phyloP scores from a whole-genome alignment of 495 filamentous ascomycete species.

The Tuber microsphaerosporum region DNA sequence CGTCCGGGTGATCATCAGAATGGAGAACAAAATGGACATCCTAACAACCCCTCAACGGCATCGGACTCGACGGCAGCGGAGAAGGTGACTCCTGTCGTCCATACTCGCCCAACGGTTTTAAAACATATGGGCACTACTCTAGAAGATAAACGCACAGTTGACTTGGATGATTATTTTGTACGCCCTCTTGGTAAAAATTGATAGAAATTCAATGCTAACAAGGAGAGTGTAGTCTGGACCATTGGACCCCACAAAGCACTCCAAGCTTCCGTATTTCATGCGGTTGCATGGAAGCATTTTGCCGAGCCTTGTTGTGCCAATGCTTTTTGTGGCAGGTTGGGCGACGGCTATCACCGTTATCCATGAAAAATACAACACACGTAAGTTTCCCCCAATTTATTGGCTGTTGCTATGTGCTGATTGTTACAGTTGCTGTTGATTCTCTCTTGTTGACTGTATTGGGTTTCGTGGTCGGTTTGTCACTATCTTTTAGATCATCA shows the following conservation, averaged over 20 bases:
- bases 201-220: constrained; percentile 4
- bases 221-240: constrained; percentile 46
- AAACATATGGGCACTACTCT: neutral
- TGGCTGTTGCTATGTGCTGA: neutral
- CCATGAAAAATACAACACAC: constrained; percentile 48
- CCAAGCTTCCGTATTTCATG: constrained; percentile 73
- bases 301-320: constrained; percentile 70
- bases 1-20: neutral
- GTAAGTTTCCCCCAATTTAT: constrained; percentile 43
- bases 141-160: constrained; percentile 24
- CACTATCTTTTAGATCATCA: constrained; percentile 73
- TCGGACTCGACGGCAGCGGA: neutral
- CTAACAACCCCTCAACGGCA: neutral
- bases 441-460: constrained; percentile 71
- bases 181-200: constrained; percentile 18
- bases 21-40: neutral
- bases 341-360: constrained; percentile 61
- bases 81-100: neutral
- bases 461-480: constrained; percentile 82
- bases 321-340: constrained; percentile 62
- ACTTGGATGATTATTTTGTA: constrained; percentile 54
- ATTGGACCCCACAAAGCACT: constrained; percentile 64
- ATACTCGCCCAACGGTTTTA: neutral
- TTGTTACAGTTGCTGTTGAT: constrained; percentile 51
- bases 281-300: constrained; percentile 74